Base-by-base conservation (phyloP, 345 rosid species). In the Hibiscus syriacus region DNA sequence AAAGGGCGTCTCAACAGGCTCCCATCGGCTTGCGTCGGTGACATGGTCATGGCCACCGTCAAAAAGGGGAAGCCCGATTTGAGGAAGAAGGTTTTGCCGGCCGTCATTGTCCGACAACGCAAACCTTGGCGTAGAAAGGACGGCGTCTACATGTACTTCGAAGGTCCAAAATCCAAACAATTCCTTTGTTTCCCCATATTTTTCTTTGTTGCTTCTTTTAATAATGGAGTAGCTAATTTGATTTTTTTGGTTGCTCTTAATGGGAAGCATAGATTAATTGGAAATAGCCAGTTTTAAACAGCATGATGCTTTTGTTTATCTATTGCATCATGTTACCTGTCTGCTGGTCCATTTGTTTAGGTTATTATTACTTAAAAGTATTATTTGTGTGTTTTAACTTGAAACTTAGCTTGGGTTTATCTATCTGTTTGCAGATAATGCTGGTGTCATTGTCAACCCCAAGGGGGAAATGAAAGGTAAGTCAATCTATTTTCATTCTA, bases 101-200 rank as follows among this genome's bases (percentile, higher is more conserved):
- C 98, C 0, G 98, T 92, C 57, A 90, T 92, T 23, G 97, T 90
- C 25, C 80, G 98, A 70, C 98, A 92, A 78, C 87, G 98, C 64
- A 92, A 92, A 70, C 97, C 98, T 0, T 92, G 96, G 96, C 97
- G 96, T 81, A 75, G 98, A 90, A 92, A 90, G 97, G 98, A 90
- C 57, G 97, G 98, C 30, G 97, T 93, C 48, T 93, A 36, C 86
- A 93, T 93, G 98, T 90, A 93, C 80, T 90, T 93, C 19, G 97
- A 93, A 90, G 98, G 97, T 92, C 25, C 25, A 13, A 26, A 17
- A 0, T 38, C 41, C 41, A 9, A 38, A 38, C 3, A 41, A 39
- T 49, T 36, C 27, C 30, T 39, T 67, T 39, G 53, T 13, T 39
- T 39, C 14, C 32, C 2, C 10, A 10, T 48, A 34, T 11, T 3